A percentile compares a stretch with the other conserved stretches of the same genome.
Conservation (phyloP, 371 early-diverging fungal genomes). For the Mucor mucedo region DNA sequence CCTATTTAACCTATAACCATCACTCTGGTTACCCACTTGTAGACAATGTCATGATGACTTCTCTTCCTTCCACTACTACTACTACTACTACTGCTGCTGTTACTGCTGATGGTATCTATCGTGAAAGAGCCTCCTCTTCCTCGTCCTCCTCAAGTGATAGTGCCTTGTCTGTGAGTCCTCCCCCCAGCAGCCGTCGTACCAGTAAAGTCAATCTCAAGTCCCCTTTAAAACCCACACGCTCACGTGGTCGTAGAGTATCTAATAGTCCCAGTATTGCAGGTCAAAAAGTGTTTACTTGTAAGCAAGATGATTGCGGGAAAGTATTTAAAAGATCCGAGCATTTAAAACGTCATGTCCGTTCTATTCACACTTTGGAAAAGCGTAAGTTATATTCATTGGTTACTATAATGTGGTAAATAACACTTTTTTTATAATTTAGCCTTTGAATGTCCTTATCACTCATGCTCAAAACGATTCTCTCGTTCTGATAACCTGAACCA, state of each 20-base stretch:
- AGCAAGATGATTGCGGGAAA: constrained; percentile 67
- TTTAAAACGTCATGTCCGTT: constrained; percentile 79
- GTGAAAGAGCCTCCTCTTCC: constrained; percentile 32
- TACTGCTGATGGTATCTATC: constrained; percentile 11
- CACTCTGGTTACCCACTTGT: constrained; percentile 4
- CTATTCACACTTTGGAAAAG: constrained; percentile 62
- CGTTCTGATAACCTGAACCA: constrained; percentile 84
- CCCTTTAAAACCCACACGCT: constrained; percentile 31
- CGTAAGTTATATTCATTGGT: constrained; percentile 39
- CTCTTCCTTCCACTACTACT: background rate
- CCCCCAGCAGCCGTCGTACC: constrained; percentile 14
- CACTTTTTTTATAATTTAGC: constrained; percentile 35
- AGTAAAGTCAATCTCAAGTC: constrained; percentile 15
- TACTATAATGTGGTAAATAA: background rate
- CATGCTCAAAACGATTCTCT: constrained; percentile 83
- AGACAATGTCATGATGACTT: background rate
- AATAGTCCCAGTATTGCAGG: constrained; percentile 46
- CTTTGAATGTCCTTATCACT: constrained; percentile 67
- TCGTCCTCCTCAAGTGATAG: constrained; percentile 26
- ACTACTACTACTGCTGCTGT: background rate
- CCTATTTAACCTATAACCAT: constrained; percentile 8
- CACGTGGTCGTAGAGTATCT: constrained; percentile 44
- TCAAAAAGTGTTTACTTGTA: constrained; percentile 58
- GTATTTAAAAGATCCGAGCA: constrained; percentile 87
- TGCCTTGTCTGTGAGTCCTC: constrained; percentile 12